Percentiles rank a stretch among this genome's conserved stretches.
These are phyloP conservation scores for Aureobasidium sp. DNA, from an alignment of 2,329 filamentous ascomycete genomes.

Conservation along the genomic window DNA sequence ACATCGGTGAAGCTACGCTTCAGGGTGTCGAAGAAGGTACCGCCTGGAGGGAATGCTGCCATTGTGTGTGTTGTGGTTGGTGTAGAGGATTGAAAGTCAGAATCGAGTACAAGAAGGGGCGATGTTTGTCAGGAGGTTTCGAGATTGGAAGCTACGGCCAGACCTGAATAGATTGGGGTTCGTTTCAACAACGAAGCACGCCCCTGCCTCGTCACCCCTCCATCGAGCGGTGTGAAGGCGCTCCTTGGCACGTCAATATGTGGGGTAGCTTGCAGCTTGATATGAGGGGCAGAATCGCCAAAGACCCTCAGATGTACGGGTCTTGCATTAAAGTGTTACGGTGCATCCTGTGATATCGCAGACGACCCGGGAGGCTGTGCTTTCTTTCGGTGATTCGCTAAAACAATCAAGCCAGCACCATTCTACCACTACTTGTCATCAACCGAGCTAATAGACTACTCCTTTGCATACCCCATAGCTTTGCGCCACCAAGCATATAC, in stretches of 20 bases:
- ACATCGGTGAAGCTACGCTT: constrained; percentile 80
- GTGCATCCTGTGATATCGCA: background rate
- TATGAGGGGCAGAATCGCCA: background rate
- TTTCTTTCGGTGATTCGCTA: background rate
- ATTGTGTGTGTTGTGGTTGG: constrained; percentile 1
- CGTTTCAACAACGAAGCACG: background rate
- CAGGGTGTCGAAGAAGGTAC: constrained; percentile 80
- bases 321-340: background rate
- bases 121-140: background rate
- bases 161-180: background rate
- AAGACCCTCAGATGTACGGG: too few relatives aligned
- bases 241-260: constrained; percentile 2
- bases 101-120: background rate
- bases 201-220: constrained; percentile 12
- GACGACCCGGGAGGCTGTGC: background rate
- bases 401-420: too few relatives aligned
- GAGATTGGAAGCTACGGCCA: background rate
- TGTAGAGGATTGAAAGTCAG: background rate
- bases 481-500: constrained; percentile 59
- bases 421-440: background rate
- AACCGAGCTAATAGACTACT: background rate
- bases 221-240: background rate
- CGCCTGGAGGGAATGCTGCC: constrained; percentile 47
- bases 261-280: constrained; percentile 6
- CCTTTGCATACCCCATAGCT: constrained; percentile 51